These are phyloP conservation scores for Miscanthus sacchariflorus DNA, from an alignment of 202 grass and related monocot genomes.

Conservation along the genomic window DNA sequence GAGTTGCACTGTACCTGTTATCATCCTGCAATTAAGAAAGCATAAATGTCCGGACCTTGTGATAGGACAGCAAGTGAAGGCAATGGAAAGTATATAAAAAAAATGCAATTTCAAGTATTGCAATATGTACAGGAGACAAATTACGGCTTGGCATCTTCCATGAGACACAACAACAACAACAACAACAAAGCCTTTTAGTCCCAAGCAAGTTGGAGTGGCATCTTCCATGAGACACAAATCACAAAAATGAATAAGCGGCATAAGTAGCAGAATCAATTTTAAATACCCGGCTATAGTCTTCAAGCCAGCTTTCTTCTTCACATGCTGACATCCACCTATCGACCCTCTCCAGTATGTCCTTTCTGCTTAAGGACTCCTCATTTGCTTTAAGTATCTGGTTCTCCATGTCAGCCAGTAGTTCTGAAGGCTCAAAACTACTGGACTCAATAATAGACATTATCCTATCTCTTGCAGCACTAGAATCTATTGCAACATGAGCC, in stretches of 20 bases:
- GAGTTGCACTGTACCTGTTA: slow-evolving; percentile 93
- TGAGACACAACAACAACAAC: background rate
- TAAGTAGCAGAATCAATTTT: slow-evolving; percentile 24
- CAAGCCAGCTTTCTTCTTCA: slow-evolving; percentile 99
- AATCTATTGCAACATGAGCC: slow-evolving; percentile 76
- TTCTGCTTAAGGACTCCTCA: slow-evolving; percentile 85
- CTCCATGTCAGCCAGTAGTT: slow-evolving; percentile 87
- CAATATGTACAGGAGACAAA: slow-evolving; percentile 3
- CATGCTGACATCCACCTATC: slow-evolving; percentile 89
- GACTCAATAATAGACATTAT: slow-evolving; percentile 84
- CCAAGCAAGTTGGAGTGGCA: background rate
- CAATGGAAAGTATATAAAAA: background rate
- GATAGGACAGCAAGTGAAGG: background rate
- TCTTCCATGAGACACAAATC: background rate
- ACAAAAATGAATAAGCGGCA: slow-evolving; percentile 1
- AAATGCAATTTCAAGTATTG: slow-evolving; percentile 17
- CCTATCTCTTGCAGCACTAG: slow-evolving; percentile 68
- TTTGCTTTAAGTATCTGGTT: slow-evolving; percentile 84
- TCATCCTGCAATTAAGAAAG: slow-evolving; percentile 70
- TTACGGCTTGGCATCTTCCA: background rate
- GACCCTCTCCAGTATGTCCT: slow-evolving; percentile 95
- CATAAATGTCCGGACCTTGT: slow-evolving; percentile 26
- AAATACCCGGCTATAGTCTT: slow-evolving; percentile 89
- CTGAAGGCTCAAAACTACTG: slow-evolving; percentile 77
- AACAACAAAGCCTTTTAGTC: too few relatives aligned